Evolutionary conservation across 306 rosid genomes (phyloP).

Genomic region (Vicia villosa): DNA sequence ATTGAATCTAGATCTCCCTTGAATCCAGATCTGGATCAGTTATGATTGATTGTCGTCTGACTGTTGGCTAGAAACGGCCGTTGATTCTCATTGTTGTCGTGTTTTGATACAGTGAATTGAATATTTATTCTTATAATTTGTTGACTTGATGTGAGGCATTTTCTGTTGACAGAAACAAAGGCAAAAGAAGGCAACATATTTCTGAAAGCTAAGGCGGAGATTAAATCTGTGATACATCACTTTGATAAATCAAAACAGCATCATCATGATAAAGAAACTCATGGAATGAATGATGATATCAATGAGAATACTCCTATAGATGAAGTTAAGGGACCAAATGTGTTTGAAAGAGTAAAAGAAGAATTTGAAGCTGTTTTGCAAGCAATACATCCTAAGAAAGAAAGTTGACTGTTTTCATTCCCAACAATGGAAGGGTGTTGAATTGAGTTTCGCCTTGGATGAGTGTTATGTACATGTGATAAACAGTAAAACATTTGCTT

Average conservation of each 20-base stretch:
- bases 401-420: constrained; percentile 23
- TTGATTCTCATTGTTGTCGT: too few relatives aligned
- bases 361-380: constrained; percentile 70
- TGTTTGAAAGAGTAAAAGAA: constrained; percentile 69
- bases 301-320: constrained; percentile 55
- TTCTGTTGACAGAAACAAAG: constrained; percentile 51
- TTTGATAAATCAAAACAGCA: constrained; percentile 49
- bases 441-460: constrained; percentile 21
- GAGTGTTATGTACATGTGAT: constrained; percentile 3
- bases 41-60: too few relatives aligned
- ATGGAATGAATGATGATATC: constrained; percentile 62
- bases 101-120: too few relatives aligned
- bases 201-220: constrained; percentile 55
- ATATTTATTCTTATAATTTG: background rate
- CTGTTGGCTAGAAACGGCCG: too few relatives aligned
- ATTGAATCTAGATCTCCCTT: too few relatives aligned
- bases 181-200: constrained; percentile 38
- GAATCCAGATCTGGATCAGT: too few relatives aligned
- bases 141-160: constrained; percentile 1
- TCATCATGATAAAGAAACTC: constrained; percentile 65
- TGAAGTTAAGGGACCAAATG: constrained; percentile 65
- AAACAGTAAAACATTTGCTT: too few relatives aligned
- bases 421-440: constrained; percentile 36
- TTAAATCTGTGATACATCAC: constrained; percentile 50
- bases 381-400: constrained; percentile 61